These are phyloP conservation scores for Tolypocladium amazonense DNA, from an alignment of 2,329 filamentous ascomycete species.

Conservation along the genomic window DNA sequence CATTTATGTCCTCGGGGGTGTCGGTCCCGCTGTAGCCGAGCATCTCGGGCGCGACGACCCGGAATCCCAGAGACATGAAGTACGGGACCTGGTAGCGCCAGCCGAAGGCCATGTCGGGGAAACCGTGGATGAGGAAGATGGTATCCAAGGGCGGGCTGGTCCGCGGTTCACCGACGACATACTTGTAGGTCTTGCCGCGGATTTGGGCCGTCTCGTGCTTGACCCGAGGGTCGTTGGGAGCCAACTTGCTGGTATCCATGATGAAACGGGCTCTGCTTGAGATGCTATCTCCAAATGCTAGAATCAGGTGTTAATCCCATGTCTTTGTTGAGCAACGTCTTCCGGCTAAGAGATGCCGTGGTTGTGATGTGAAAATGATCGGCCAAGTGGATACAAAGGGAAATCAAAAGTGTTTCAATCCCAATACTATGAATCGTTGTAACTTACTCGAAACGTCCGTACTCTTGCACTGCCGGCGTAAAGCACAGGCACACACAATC, in stretches of 20 bases:
- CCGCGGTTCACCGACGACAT: constrained; percentile 43
- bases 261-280: not conserved
- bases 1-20: constrained; percentile 47
- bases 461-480: not conserved
- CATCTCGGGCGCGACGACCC: constrained; percentile 77
- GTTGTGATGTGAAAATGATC: not conserved
- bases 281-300: not conserved
- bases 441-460: not conserved
- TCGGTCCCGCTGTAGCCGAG: constrained; percentile 76
- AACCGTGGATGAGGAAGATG: constrained; percentile 58
- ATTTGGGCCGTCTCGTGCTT: constrained; percentile 51
- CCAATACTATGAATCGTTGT: not conserved
- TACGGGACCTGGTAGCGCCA: constrained; percentile 86
- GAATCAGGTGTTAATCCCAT: not conserved
- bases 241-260: constrained; percentile 53
- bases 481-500: not conserved
- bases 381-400: not conserved
- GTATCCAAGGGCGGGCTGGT: constrained; percentile 31
- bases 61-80: constrained; percentile 59
- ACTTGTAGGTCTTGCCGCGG: constrained; percentile 61
- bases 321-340: not conserved
- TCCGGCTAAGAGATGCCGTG: not conserved
- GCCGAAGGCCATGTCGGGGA: constrained; percentile 71
- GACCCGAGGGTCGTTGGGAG: constrained; percentile 55
- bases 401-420: not conserved